Conservation (phyloP, 345 rosid genomes). For the Crucihimalaya himalaica region DNA sequence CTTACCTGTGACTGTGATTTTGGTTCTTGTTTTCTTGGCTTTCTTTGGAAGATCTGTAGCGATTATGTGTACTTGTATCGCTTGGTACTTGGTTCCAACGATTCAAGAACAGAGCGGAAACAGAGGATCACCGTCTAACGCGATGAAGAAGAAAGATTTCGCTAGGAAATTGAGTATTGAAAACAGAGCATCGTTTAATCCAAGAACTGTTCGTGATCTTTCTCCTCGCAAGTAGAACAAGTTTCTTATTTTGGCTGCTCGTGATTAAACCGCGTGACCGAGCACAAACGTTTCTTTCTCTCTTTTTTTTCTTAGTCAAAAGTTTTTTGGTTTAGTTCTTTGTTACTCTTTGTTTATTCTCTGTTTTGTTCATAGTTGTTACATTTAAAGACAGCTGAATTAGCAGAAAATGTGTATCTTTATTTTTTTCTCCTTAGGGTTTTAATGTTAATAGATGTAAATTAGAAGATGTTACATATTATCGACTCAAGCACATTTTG, state of each 20-base stretch:
- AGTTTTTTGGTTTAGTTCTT: constrained; percentile 1
- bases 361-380: constrained; percentile 29
- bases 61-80: constrained; percentile 55
- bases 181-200: constrained; percentile 39
- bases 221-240: constrained; percentile 22
- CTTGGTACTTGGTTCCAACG: constrained; percentile 68
- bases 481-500: background rate
- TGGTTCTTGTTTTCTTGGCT: constrained; percentile 57
- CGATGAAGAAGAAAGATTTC: constrained; percentile 53
- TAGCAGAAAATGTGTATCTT: constrained; percentile 15
- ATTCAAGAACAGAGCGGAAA: constrained; percentile 39
- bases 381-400: constrained; percentile 31
- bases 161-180: constrained; percentile 46
- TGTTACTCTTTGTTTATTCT: background rate
- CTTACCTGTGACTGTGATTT: constrained; percentile 48
- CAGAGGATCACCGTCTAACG: constrained; percentile 15
- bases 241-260: constrained; percentile 32
- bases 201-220: constrained; percentile 28
- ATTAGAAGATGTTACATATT: background rate
- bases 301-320: background rate
- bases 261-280: constrained; percentile 26
- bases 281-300: background rate
- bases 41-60: constrained; percentile 70
- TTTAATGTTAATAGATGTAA: constrained; percentile 8
- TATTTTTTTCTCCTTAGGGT: background rate